phyloP scores from a whole-genome alignment of 169 alveolate species.

The Toxoplasma gondii region DNA sequence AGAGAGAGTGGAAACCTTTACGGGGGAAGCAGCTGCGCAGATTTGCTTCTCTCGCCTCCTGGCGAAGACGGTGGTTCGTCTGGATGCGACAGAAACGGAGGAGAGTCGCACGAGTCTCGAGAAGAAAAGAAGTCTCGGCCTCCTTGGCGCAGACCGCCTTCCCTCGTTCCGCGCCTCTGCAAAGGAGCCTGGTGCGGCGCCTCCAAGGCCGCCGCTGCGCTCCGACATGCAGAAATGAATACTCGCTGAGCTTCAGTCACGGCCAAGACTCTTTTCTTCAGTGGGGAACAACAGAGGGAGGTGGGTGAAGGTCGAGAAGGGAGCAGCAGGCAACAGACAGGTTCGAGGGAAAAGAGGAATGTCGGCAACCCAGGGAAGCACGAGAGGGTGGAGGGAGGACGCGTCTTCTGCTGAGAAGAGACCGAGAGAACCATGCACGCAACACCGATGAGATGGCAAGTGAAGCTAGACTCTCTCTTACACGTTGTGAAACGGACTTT shows the following conservation, averaged over 20 bases:
- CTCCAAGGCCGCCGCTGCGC: not conserved
- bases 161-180: not conserved
- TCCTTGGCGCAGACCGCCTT: not conserved
- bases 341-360: not conserved
- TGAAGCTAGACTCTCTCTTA: not conserved
- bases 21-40: not conserved
- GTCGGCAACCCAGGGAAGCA: not conserved
- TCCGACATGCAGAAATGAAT: not conserved
- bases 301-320: not conserved
- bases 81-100: not conserved
- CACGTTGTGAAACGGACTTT: not conserved
- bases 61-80: not conserved
- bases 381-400: not conserved
- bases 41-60: not conserved
- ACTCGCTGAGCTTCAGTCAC: not conserved
- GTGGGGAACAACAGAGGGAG: not conserved
- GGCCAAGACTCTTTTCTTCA: not conserved
- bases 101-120: not conserved
- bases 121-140: not conserved
- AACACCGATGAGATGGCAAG: not conserved
- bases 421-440: not conserved
- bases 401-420: not conserved
- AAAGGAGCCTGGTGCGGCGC: not conserved
- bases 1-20: not conserved
- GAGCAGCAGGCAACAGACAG: not conserved